These are phyloP conservation scores for Talaromyces sp. DNA, from an alignment of 2,329 filamentous ascomycete genomes.

Conservation along the genomic window DNA sequence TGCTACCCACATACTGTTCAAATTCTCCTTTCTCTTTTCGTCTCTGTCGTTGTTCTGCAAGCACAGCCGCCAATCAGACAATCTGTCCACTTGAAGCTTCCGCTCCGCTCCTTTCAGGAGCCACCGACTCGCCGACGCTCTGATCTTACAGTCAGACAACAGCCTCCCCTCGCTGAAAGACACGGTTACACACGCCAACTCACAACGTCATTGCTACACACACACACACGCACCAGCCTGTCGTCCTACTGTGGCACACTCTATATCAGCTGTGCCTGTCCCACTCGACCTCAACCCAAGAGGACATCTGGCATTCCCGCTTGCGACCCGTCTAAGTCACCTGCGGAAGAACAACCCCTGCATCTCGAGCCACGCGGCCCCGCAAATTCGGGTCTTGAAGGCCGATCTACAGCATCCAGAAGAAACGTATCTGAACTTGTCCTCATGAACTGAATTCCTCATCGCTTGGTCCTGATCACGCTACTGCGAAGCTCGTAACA, in stretches of 20 bases:
- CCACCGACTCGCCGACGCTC: background rate
- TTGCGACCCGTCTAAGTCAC: background rate
- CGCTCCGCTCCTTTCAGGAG: background rate
- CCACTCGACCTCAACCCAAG: background rate
- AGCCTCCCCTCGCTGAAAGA: background rate
- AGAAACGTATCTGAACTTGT: background rate
- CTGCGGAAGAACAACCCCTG: conserved; percentile 10
- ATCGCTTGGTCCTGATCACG: background rate
- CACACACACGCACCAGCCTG: background rate
- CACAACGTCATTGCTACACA: background rate
- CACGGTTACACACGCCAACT: background rate
- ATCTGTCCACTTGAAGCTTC: background rate
- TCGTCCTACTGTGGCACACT: conserved; percentile 2
- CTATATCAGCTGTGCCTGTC: background rate
- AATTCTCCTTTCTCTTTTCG: background rate
- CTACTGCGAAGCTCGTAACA: background rate
- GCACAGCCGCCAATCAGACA: background rate
- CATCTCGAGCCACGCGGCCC: conserved; percentile 13
- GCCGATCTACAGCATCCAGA: background rate
- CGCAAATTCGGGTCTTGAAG: conserved; percentile 5
- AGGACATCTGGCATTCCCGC: conserved; percentile 15
- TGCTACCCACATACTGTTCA: background rate
- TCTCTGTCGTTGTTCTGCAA: background rate
- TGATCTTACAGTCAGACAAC: background rate
- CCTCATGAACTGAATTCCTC: background rate